Evolutionary conservation across 176 grass and related monocot species (phyloP), one percentile per base, ranked within the genome.

Genomic region (Dactylis glomerata): DNA sequence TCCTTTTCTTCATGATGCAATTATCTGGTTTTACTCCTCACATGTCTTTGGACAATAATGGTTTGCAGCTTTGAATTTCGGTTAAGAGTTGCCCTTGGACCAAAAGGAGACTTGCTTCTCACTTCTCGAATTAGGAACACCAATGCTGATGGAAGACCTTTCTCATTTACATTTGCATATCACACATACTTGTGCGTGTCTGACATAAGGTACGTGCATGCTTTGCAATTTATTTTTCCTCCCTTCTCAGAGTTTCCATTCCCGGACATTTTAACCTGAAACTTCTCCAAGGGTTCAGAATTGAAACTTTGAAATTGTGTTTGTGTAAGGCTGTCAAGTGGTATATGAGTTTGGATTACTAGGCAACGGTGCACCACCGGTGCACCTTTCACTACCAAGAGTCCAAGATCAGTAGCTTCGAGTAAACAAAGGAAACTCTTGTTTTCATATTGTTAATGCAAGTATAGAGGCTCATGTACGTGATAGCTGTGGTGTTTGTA

Each of bases 81-180:
- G 31, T 83, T 97, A 79, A 94, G 95, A 83, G 85, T 97, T 86
- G 87, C 95, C 89, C 85, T 97, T 73, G 89, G 82, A 37, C 87
- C 87, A 79, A 87, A 89, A 41, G 92, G 95, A 67, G 90, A 97
- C 67, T 67, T 97, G 83, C 82, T 86, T 76, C 87, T 95, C 33
- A 95, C 89, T 67, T 93, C 95, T 47, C 90, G 95, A 61, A 87
- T 97, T 61, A 95, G 92, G 83, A 97, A 97, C 58, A 96, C 86
- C 6, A 89, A 78, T 46, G 90, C 46, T 73, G 95, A 97, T 80
- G 95, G 89, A 85, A 97, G 88, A 52, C 66, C 82, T 69, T 91
- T 97, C 42, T 93, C 95, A 49, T 97, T 93, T 89, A 89, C 90
- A 16, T 97, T 95, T 84, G 95, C 95, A 32, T 97, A 95, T 63